These are phyloP conservation scores for Theileria luwenshuni DNA, from an alignment of 169 alveolate genomes.

Conservation along the genomic window DNA sequence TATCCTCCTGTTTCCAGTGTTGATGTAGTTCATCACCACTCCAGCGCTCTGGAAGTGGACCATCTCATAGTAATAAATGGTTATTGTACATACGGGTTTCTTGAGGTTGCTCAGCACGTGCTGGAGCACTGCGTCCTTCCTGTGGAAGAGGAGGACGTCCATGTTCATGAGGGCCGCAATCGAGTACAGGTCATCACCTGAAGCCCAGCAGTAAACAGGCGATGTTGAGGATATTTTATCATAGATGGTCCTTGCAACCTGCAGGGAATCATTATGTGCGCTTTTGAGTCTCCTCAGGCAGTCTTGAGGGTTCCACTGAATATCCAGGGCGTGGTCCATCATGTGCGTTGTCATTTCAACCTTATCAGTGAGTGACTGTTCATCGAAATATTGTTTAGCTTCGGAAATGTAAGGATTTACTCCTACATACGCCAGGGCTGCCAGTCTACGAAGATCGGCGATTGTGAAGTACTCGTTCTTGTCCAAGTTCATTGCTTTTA, in stretches of 20 bases:
- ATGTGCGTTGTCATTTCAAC: constrained; percentile 21
- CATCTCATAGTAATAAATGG: constrained; percentile 46
- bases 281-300: constrained; percentile 8
- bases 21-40: background rate
- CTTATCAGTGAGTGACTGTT: constrained; percentile 15
- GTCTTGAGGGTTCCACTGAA: constrained; percentile 41
- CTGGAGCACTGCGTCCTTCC: constrained; percentile 11
- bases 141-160: constrained; percentile 43
- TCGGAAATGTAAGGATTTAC: constrained; percentile 44
- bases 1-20: background rate
- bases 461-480: constrained; percentile 27
- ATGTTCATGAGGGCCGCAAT: constrained; percentile 26
- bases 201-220: constrained; percentile 53
- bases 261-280: constrained; percentile 19
- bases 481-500: constrained; percentile 11
- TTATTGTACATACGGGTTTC: constrained; percentile 20
- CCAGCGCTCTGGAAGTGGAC: constrained; percentile 63
- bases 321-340: constrained; percentile 14
- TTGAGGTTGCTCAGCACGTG: constrained; percentile 12
- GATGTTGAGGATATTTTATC: constrained; percentile 1
- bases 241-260: constrained; percentile 35
- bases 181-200: constrained; percentile 46
- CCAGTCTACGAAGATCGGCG: constrained; percentile 34
- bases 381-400: constrained; percentile 39
- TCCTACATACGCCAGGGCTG: constrained; percentile 54